Conservation (phyloP, 164 flowering plant species). For the Magnolia changhungtana region DNA sequence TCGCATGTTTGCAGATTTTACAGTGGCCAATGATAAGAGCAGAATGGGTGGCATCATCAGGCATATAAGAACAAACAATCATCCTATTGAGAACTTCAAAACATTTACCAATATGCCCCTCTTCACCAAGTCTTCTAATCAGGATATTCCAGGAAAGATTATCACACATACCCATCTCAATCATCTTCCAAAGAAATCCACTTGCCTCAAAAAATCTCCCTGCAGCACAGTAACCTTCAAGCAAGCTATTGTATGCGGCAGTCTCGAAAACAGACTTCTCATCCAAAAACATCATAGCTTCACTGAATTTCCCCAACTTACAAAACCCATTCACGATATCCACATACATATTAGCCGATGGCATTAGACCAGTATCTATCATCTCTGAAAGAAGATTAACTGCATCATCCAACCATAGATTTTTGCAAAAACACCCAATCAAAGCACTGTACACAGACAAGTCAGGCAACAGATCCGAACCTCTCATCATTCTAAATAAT, state of each 20-base stretch:
- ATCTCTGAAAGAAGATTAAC: slow-evolving; percentile 35
- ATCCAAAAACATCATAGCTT: slow-evolving; percentile 44
- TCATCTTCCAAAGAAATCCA: slow-evolving; percentile 42
- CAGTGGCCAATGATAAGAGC: slow-evolving; percentile 57
- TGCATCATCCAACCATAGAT: slow-evolving; percentile 46
- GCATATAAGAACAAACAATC: slow-evolving; percentile 41
- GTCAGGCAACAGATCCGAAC: slow-evolving; percentile 37
- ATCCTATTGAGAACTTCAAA: slow-evolving; percentile 51
- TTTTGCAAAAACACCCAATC: slow-evolving; percentile 42
- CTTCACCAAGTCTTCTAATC: slow-evolving; percentile 48
- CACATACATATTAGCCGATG: slow-evolving; percentile 25
- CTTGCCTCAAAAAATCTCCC: slow-evolving; percentile 33
- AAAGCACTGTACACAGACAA: slow-evolving; percentile 27
- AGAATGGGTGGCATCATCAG: slow-evolving; percentile 49
- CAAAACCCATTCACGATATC: slow-evolving; percentile 43
- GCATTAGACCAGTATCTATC: slow-evolving; percentile 26
- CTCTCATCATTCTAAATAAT: slow-evolving; percentile 49
- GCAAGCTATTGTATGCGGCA: slow-evolving; percentile 47
- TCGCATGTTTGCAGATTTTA: slow-evolving; percentile 25
- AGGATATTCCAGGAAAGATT: slow-evolving; percentile 56
- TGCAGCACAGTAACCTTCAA: slow-evolving; percentile 45
- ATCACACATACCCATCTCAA: slow-evolving; percentile 34
- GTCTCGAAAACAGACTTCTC: slow-evolving; percentile 27
- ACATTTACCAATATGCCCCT: slow-evolving; percentile 30
- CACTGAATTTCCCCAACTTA: slow-evolving; percentile 31